Base-by-base conservation (phyloP, 2,329 filamentous ascomycete species). In the Pseudogymnoascus sp. region DNA sequence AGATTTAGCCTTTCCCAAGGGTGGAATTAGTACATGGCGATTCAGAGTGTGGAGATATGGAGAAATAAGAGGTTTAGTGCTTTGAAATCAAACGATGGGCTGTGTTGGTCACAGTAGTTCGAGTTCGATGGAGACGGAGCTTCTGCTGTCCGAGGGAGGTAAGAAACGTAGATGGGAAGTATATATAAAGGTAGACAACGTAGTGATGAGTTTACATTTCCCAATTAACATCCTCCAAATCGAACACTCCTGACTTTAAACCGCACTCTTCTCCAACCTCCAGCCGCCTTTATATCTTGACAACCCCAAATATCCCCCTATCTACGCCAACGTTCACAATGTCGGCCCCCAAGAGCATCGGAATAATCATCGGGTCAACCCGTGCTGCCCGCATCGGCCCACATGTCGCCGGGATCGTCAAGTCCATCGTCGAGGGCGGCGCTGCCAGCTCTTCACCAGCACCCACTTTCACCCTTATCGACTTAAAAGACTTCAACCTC, bases 401-500 rank as follows among this genome's bases (percentile, higher is more conserved):
- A 1, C 69, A 69, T 23, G 71, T 78, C 11, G 71, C 75, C 5
- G 67, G 65, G n/a, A 67, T 76, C 59, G 73, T 78, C 60, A 67
- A 69, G 36, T 66, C 68, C 14, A 62, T 68, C 37, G 62, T 77
- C 18, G 65, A 72, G 60, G 65, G 36, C 69, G 21, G 28, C 65
- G 66, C 7, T 65, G 71, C 23, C 46, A 6, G 18, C 67, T 44
- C 12, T 21, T 7, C 56, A 62, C 60, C 3, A 60, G 64, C 4
- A 60, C 34, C 65, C 63, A 64, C 14, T 67, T 71, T 78, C 28
- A 60, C 65, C 3, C 64, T 68, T 18, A 69, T 79, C 50, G 76
- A 79, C 64, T 62, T 80, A 14, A 70, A 70, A 31, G 67, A 73
- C 38, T 76, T 75, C 65, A 73, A 75, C 60, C 77, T 82, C 5